These are phyloP conservation scores for Lodderomyces margitis DNA, from an alignment of 1,139 yeast species.

Conservation along the genomic window DNA sequence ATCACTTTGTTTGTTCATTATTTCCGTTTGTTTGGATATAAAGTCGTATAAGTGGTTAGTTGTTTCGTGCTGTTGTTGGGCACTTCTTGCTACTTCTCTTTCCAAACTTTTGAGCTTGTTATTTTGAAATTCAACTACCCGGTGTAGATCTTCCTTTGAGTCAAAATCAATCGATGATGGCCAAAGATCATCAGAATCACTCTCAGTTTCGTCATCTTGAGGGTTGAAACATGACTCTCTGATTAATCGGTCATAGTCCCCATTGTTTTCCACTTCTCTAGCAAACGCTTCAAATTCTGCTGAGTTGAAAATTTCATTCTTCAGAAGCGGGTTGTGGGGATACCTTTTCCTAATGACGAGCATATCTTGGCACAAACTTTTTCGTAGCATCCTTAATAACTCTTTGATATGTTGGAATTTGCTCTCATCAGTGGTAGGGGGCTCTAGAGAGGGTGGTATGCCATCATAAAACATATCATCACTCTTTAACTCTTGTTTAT, in stretches of 20 bases:
- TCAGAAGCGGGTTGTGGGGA: constrained; percentile 27
- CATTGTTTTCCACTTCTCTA: constrained; percentile 16
- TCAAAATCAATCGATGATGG: constrained; percentile 7
- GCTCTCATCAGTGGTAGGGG: not conserved
- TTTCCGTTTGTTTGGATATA: constrained; percentile 21
- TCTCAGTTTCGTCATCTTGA: constrained; percentile 12
- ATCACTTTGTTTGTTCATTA: constrained; percentile 21
- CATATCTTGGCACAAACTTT: constrained; percentile 35
- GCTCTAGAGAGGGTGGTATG: constrained; percentile 8
- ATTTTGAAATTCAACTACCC: constrained; percentile 17
- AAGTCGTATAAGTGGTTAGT: constrained; percentile 18
- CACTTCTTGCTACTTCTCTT: constrained; percentile 17
- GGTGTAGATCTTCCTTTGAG: constrained; percentile 13
- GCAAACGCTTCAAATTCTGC: constrained; percentile 22
- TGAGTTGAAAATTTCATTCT: constrained; percentile 29
- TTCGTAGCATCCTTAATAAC: constrained; percentile 24
- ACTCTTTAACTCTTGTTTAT: not conserved
- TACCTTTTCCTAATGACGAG: constrained; percentile 23
- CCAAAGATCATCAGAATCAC: constrained; percentile 12
- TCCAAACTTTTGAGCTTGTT: constrained; percentile 16
- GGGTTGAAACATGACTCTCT: constrained; percentile 13
- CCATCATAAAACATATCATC: constrained; percentile 4
- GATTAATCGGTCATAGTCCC: constrained; percentile 10
- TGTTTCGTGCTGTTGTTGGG: constrained; percentile 19
- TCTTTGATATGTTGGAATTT: constrained; percentile 13